Evolutionary conservation across 345 rosid genomes (phyloP), one percentile per base, ranked within the genome.

Genomic region (Citrus medica): DNA sequence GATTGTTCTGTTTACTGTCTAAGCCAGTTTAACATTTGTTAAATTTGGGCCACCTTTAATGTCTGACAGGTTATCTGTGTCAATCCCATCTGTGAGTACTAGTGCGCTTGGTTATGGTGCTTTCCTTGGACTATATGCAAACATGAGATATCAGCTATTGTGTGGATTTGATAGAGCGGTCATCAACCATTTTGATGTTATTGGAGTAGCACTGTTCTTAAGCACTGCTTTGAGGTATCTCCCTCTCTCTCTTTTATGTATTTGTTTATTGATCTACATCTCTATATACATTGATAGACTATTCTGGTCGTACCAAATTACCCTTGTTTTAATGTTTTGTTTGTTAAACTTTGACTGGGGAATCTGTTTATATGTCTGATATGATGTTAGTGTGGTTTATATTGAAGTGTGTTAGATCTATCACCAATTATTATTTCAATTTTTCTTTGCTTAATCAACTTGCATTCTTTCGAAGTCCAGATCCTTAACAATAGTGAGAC

Each of bases 71-170:
- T 78, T 92, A 79, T 92, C 97, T 59, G 95, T 96, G 84, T 87
- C 95, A 32, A 80, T 90, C 77, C 97, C 99, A 9, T 78, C 97
- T 4, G 82, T 88, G 78, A 88, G 92, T 78, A 85, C 89, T 3
- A 87, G 88, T 81, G 91, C 97, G 3, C 95, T 94, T 61, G 97
- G 95, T 73, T 91, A 92, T 75, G 99, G 98, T 71, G 97, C 98
- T 77, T 96, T 96, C 78, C 95, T 96, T 22, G 99, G 99, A 76
- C 82, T 94, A 69, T 91, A 92, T 77, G 94, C 95, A 2, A 96
- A 96, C 86, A 42, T 88, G 86, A 90, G 98, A 77, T 91, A 91
- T 80, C 99, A 96, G 84, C 86, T 96, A 40, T 76, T 92, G 71
- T 92, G 89, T 78, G 97, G 98, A 76, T 82, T 92, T 80, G 99